Base-by-base conservation (phyloP, 192 early-diverging fungal species). In the Rhizophagus prolifer region DNA sequence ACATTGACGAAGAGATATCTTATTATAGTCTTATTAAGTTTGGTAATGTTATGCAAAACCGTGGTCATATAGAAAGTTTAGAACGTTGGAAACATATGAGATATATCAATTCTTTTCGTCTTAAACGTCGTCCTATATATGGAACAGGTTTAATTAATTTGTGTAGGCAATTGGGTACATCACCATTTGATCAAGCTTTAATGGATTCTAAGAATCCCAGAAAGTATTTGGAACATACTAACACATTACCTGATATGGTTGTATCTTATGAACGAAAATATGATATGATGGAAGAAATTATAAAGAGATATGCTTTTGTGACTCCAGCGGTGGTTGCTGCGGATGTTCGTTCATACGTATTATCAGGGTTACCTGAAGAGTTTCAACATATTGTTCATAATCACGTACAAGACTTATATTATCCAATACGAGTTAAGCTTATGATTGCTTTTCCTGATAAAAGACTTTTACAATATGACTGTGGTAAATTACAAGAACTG, bases 361-460 rank as follows among this genome's bases (percentile, higher is more conserved):
- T 71, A 74, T 72, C 28, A 26, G 76, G 7, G 58, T 81, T 76
- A 26, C 78, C 70, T 44, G 70, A 65, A 59, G 79, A 44, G 6
- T 75, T 73, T 7, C 60, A 9, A 26, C 64, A 21, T 58, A 80
- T 76, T 31, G 69, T 62, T 70, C 41, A 25, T 73, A 62, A 25
- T 21, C 36, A 80, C 70, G 71, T 84, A 67, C 19, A 86, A 64
- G 90, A 91, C n/a, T 73, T 90, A 21, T 79, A 92, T 30, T 87
- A 90, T 34, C 82, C 85, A 1, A 75, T 92, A 2, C 79, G 91
- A 36, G 87, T 88, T 14, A 85, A 91, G 36, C 86, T 91, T 67
- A 84, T 86, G 73, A 89, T 96, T 23, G 90, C 92, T 21, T 96
- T 96, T 73, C 94, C 93, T 13, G 94, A 96, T 76, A 94, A 93